A percentile compares a stretch with the other conserved stretches of the same genome.
These are phyloP conservation scores for Dactylonectria estremocensis DNA, from an alignment of 2,329 filamentous ascomycete genomes.

Conservation along the genomic window DNA sequence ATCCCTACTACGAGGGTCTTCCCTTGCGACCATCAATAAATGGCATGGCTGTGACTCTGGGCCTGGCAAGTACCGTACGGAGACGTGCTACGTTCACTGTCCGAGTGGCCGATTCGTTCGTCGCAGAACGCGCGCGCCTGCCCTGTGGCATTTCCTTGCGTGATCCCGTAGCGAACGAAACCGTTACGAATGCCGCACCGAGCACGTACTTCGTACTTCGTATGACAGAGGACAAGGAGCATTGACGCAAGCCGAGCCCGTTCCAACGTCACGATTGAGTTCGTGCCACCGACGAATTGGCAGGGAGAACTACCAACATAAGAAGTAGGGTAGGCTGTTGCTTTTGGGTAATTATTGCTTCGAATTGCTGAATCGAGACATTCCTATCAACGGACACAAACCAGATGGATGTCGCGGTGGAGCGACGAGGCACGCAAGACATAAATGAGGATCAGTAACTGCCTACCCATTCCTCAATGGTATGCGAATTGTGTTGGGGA, in stretches of 20 bases:
- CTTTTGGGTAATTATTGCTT: conserved; percentile 1
- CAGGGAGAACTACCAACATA: neutral
- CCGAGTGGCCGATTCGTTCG: conserved; percentile 30
- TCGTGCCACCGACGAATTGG: neutral
- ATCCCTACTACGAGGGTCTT: neutral
- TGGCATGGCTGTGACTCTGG: neutral
- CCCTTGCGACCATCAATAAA: conserved; percentile 1
- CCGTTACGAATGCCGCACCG: conserved; percentile 19
- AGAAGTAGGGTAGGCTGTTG: conserved; percentile 3
- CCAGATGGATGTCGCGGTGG: conserved; percentile 34
- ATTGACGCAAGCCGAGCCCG: conserved; percentile 18
- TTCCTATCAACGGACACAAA: conserved; percentile 28
- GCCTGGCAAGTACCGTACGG: conserved; percentile 6
- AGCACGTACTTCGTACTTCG: conserved; percentile 1
- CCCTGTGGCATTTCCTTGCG: neutral
- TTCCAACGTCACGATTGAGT: conserved; percentile 16
- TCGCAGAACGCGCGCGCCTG: conserved; percentile 33
- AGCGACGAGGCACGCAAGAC: conserved; percentile 24
- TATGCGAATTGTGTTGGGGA: conserved; percentile 21
- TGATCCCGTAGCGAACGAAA: conserved; percentile 10
- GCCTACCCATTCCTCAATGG: neutral
- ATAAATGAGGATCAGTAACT: neutral
- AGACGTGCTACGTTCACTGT: conserved; percentile 24
- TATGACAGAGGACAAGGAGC: neutral
- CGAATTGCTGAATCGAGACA: conserved; percentile 8